phyloP scores from a whole-genome alignment of 768 basidiomycete genomes.

The Sutorius australiensis region DNA sequence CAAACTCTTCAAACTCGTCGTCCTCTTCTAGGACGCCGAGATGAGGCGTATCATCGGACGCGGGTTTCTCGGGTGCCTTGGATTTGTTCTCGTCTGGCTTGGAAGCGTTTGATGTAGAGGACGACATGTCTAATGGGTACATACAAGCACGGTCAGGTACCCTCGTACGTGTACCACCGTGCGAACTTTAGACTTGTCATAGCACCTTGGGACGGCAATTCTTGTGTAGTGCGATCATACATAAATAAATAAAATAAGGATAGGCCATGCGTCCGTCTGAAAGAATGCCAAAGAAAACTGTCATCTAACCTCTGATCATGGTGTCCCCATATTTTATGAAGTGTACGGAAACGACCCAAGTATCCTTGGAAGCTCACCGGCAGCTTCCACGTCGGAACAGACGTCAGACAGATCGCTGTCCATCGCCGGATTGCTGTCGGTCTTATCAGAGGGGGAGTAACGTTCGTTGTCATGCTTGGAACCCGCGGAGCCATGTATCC shows the following conservation, averaged over 20 bases:
- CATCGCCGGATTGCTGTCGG: conserved; percentile 8
- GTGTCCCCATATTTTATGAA: conserved; percentile 15
- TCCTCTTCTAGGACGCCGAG: conserved; percentile 94
- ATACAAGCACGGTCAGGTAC: background rate
- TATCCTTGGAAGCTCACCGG: conserved; percentile 25
- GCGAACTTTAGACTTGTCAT: conserved; percentile 9
- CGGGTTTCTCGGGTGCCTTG: conserved; percentile 35
- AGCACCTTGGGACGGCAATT: background rate
- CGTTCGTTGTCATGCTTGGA: conserved; percentile 12
- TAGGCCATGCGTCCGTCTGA: conserved; percentile 17
- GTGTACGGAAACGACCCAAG: conserved; percentile 3
- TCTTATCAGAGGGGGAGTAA: conserved; percentile 26
- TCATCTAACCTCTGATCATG: conserved; percentile 7
- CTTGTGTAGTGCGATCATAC: conserved; percentile 4
- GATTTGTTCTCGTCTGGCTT: conserved; percentile 35
- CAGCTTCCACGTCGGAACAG: conserved; percentile 19
- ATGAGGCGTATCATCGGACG: conserved; percentile 51
- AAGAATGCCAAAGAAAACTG: conserved; percentile 7
- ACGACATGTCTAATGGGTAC: conserved; percentile 30
- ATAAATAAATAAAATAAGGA: conserved; percentile 34
- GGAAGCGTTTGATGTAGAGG: conserved; percentile 45
- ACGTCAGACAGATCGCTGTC: conserved; percentile 29
- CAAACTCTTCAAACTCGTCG: conserved; percentile 95
- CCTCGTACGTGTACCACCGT: conserved; percentile 19
- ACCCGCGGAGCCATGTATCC: conserved; percentile 15